Conservation (phyloP, 2,329 filamentous ascomycete species). For the Cryphonectria parasitica region DNA sequence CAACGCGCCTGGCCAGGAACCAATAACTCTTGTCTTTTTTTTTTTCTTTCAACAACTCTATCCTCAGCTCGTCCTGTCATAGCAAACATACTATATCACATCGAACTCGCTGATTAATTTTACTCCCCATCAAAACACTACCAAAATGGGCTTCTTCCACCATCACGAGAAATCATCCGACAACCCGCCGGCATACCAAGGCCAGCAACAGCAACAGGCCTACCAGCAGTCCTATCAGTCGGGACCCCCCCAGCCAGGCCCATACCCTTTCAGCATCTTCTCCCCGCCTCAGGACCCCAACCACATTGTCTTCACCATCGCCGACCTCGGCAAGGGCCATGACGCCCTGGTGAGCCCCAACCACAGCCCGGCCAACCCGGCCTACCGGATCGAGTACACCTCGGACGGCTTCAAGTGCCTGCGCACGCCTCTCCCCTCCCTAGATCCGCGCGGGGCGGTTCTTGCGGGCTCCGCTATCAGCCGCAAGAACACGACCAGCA, state of each 20-base stretch:
- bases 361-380: slow-evolving; percentile 6
- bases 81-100: background rate
- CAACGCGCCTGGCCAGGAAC: background rate
- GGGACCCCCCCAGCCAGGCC: background rate
- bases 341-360: slow-evolving; percentile 10
- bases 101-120: background rate
- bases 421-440: slow-evolving; percentile 1
- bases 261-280: slow-evolving; percentile 7
- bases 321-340: slow-evolving; percentile 15
- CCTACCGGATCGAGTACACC: slow-evolving; percentile 7
- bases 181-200: slow-evolving; percentile 7
- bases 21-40: background rate
- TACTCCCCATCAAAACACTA: background rate
- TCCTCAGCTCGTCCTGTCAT: background rate
- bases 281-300: slow-evolving; percentile 2
- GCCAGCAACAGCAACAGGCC: background rate
- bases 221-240: background rate
- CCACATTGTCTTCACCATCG: slow-evolving; percentile 7
- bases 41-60: background rate
- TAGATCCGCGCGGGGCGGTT: background rate
- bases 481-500: slow-evolving; percentile 9
- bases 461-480: background rate
- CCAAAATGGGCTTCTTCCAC: slow-evolving; percentile 15
- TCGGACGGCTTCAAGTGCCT: slow-evolving; percentile 11
- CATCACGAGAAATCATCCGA: slow-evolving; percentile 8